Conservation (phyloP, 768 basidiomycete species). For the Auricularia sp. region DNA sequence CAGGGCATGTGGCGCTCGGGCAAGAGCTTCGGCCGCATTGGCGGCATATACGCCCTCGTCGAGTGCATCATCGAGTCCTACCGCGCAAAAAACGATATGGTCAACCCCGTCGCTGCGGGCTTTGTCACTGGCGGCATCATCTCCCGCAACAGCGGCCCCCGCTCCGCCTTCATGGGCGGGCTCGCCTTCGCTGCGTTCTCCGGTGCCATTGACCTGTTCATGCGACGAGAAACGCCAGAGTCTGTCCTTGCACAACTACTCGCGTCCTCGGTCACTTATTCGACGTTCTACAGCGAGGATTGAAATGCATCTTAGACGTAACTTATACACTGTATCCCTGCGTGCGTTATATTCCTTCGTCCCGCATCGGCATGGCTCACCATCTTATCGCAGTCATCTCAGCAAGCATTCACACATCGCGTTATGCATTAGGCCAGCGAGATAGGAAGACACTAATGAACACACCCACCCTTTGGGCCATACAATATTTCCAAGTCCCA, state of each 20-base stretch:
- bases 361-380: neutral
- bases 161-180: constrained; percentile 79
- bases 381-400: too few species aligned
- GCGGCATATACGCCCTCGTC: constrained; percentile 85
- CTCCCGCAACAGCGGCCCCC: constrained; percentile 79
- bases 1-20: constrained; percentile 83
- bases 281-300: neutral
- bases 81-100: constrained; percentile 91
- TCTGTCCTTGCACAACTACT: constrained; percentile 24
- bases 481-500: too few species aligned
- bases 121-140: constrained; percentile 84
- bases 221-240: constrained; percentile 76
- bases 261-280: neutral
- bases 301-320: neutral
- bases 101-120: constrained; percentile 80
- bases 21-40: constrained; percentile 90
- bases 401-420: too few species aligned
- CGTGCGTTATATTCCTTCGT: neutral
- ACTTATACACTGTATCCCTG: neutral
- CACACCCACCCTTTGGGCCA: too few species aligned
- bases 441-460: too few species aligned
- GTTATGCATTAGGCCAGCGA: too few species aligned
- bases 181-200: constrained; percentile 91
- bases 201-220: constrained; percentile 76
- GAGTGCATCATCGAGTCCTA: constrained; percentile 96